Evolutionary conservation across 331 rosid genomes (phyloP), one percentile per base, ranked within the genome.

Genomic region (Malus hybrid): DNA sequence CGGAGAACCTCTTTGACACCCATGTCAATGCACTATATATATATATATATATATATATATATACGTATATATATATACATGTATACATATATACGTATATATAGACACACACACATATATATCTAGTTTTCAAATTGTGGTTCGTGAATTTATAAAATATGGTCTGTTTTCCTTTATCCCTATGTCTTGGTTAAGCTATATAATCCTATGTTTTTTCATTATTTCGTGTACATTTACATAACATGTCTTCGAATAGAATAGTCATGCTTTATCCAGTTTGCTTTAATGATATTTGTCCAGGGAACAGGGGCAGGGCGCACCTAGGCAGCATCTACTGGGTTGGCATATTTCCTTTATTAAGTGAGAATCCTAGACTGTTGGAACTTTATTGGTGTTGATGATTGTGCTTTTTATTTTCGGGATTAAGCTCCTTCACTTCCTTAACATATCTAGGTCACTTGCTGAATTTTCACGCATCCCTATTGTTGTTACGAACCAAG

Each of bases 401-500:
- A 69, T 67, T 63, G 22, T 67, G n/a, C 18, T 73, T 62, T 42
- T 63, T 54, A 55, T 74, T 61, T 31, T 36, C 24, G 34, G 44
- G 29, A 29, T 67, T 14, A 67, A 56, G 11, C 65, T 66, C 48
- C 18, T 6, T 13, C 77, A 64, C 63, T 81, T 70, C 69, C 57
- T 44, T 77, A 32, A 20, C 39, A 9, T 74, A 50, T 73, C 73
- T 67, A 93, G 98, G 87, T 90, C 97, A 70, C 96, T 91, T 70
- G 98, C 97, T 62, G 96, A 93, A 85, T 82, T 88, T 86, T 90
- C 98, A 57, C 87, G 94, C 81, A 90, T 93, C 82, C 98, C 97
- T 64, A 63, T 90, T 74, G 91, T 93, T 61, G 90, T 93, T 79
- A 93, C 98, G 70, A 93, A 93, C 79, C 98, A 93, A 91, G 98